Evolutionary conservation across 2,329 filamentous ascomycete genomes (phyloP), one percentile per base, ranked within the genome.

Genomic region (Mycocentrospora acerina): DNA sequence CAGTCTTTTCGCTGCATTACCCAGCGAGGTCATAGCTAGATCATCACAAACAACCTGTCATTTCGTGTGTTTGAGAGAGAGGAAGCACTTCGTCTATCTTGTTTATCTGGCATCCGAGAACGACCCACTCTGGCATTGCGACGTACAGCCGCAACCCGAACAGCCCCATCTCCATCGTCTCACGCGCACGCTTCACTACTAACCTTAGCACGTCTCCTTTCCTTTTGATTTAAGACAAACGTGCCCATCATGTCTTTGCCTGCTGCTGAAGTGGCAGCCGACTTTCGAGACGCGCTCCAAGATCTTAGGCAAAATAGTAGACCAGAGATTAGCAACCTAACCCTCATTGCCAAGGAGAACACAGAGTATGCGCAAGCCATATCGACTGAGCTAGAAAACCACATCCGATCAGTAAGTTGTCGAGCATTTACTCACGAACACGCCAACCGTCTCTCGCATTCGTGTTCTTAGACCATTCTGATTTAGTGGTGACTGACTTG

Each of bases 241-340:
- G 55, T 61, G 67, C 66, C 71, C 74, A 76, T 70, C 73, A 86
- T 85, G 81, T 81, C 80, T 69, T 74, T 77, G 52, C 75, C 75
- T 52, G 83, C 86, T 50, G 89, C 88, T 67, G 90, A 95, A 71
- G 88, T 98, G 57, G 90, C 90, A 48, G 86, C 91, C 70, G 93
- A 97, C 72, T 98, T 95, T 73, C 88, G 86, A 67, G 87, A 89
- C 63, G 93, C 90, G 37, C 76, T 98, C 65, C 88, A 95, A 72
- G 91, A 96, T 69, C 78, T 98, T 60, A 88, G 86, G 52, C 80
- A 84, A 65, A 96, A 96, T 72, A 88, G 89, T 71, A 85, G 90
- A 63, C 89, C 89, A 70, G 91, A 97, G 71, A 98, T 98, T 69
- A 91, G 87, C 77, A 97, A 94, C 71, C 73, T 98, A 71, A 98